Conservation (phyloP, 202 grass and related monocot species). For the Bolboschoenoplectus hybrid region DNA sequence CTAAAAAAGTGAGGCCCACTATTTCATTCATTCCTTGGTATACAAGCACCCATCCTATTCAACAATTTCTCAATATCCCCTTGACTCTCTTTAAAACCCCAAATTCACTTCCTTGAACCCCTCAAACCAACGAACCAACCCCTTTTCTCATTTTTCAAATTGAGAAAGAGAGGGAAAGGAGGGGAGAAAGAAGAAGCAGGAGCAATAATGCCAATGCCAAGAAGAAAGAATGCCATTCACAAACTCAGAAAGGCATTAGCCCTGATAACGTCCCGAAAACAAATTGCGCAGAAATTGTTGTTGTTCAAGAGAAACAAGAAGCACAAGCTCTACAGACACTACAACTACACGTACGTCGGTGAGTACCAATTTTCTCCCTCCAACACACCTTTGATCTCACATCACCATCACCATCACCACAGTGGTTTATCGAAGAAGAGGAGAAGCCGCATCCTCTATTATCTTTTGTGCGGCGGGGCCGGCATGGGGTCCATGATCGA, state of each 20-base stretch:
- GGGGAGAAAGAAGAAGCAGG: conserved; percentile 47
- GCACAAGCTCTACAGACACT: conserved; percentile 62
- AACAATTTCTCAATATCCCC: not conserved
- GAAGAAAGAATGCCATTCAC: conserved; percentile 46
- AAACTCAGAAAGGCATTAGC: conserved; percentile 62
- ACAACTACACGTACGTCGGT: conserved; percentile 72
- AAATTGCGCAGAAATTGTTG: conserved; percentile 51
- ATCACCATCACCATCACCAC: conserved; percentile 15
- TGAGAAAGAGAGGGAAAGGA: conserved; percentile 74
- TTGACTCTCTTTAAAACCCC: conserved; percentile 55
- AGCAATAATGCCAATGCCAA: conserved; percentile 32
- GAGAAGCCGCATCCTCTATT: conserved; percentile 43
- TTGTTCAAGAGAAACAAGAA: conserved; percentile 60
- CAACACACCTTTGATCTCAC: conserved; percentile 53
- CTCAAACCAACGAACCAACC: conserved; percentile 2
- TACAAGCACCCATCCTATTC: conserved; percentile 22
- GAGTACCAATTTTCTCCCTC: conserved; percentile 96
- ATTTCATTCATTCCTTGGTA: not conserved
- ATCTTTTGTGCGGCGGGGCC: conserved; percentile 26
- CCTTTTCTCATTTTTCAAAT: conserved; percentile 46
- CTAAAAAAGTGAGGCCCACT: not conserved
- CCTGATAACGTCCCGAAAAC: conserved; percentile 51
- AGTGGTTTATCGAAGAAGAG: conserved; percentile 46
- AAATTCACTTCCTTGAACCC: conserved; percentile 19
- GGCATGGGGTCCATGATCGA: conserved; percentile 12